phyloP scores from a whole-genome alignment of 768 basidiomycete species.

The Holtermanniella nyarrowii region DNA sequence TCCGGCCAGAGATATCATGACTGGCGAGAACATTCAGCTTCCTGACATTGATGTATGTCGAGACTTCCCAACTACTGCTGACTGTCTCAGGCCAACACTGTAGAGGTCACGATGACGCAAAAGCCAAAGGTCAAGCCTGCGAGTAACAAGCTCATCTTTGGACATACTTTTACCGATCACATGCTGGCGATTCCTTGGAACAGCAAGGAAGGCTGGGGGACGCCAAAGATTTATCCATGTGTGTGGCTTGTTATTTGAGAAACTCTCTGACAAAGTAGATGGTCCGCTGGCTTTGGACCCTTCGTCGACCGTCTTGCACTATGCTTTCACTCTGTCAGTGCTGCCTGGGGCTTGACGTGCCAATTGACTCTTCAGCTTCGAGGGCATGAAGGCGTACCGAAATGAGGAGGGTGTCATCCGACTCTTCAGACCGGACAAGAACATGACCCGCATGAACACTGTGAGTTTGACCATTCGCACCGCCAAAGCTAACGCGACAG shows the following conservation, averaged over 20 bases:
- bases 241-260: slow-evolving; percentile 31
- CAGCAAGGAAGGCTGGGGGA: slow-evolving; percentile 62
- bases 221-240: slow-evolving; percentile 76
- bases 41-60: slow-evolving; percentile 51
- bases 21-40: slow-evolving; percentile 46
- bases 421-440: slow-evolving; percentile 91
- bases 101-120: slow-evolving; percentile 24
- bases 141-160: slow-evolving; percentile 63
- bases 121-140: slow-evolving; percentile 57
- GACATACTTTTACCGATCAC: slow-evolving; percentile 72
- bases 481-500: slow-evolving; percentile 10
- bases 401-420: slow-evolving; percentile 61
- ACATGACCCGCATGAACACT: slow-evolving; percentile 89
- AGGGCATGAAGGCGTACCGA: slow-evolving; percentile 90
- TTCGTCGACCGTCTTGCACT: slow-evolving; percentile 76
- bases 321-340: slow-evolving; percentile 64
- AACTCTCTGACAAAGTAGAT: slow-evolving; percentile 44
- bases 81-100: slow-evolving; percentile 20
- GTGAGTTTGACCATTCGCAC: slow-evolving; percentile 9
- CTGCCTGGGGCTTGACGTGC: not conserved
- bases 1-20: slow-evolving; percentile 45
- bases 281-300: slow-evolving; percentile 66
- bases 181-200: slow-evolving; percentile 76
- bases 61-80: not conserved
- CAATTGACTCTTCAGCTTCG: slow-evolving; percentile 45